Base-by-base conservation (phyloP, 2,329 filamentous ascomycete species). In the Thielaviopsis ethacetica region DNA sequence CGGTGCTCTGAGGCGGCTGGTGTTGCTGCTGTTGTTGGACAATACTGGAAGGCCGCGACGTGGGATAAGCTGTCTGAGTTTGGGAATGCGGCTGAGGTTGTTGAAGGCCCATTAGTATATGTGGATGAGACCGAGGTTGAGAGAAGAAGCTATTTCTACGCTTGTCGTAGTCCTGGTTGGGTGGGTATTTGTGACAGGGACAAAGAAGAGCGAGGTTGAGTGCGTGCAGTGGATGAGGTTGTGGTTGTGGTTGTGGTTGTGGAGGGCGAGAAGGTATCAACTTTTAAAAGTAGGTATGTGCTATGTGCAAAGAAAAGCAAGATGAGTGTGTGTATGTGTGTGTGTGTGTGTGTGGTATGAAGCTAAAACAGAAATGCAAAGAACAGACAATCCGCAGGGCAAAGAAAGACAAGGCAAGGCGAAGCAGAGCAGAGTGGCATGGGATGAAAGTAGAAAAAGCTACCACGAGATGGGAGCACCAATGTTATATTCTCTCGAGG, bases 21-120 rank as follows among this genome's bases (percentile, higher is more conserved):
- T 66, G 65, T 24, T 63, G 81, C 67, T 86, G 83, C 66, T 87
- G 84, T 70, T 86, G 84, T 66, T 88, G 82, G 67, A 87, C 83
- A 67, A 84, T 80, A 73, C 84, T 85, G 67, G 82, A 80, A 63
- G 85, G 82, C 69, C 86, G 81, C 66, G 83, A 79, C 68, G 86
- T 76, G 68, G 81, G 79, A 65, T 78, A 72, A 73, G 78, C 80
- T 73, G 84, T 82, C 70, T 81, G 74, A 71, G 84, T 81, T 76
- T 86, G 83, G 74, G 82, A 79, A 76, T 86, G 56, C 26, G 55
- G 38, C 60, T 61, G 60, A 54, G 56, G 57, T 59, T 61, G 59
- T 53, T 59, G 75, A 71, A 78, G 71, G 73, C 75, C 73, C 74
- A 79, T 81, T 78, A 81, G 78, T 79, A 66, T 68, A 67, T 64